Percentiles rank a stretch among this genome's conserved stretches.
phyloP scores from a whole-genome alignment of 129 eudicot genomes.

The Centaurea solstitialis region DNA sequence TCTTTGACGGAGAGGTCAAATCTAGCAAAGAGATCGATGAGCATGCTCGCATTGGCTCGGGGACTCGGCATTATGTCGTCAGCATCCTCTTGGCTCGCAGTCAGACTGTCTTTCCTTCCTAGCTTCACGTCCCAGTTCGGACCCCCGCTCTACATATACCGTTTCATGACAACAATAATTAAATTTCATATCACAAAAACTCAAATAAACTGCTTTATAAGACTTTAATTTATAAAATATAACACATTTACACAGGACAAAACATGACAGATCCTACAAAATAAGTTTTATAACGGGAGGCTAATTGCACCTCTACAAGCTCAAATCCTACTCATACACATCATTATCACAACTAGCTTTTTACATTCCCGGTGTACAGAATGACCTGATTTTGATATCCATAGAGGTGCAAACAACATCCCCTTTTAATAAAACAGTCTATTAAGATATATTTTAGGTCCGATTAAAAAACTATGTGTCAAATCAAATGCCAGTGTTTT shows the following conservation, averaged over 20 bases:
- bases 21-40: conserved; percentile 60
- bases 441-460: too few relatives aligned
- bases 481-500: not conserved
- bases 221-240: not conserved
- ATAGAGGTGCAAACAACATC: too few relatives aligned
- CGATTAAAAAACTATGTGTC: not conserved
- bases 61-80: conserved; percentile 95
- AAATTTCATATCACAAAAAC: not conserved
- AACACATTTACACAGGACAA: too few relatives aligned
- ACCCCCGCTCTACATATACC: conserved; percentile 73
- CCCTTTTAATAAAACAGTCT: too few relatives aligned
- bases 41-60: conserved; percentile 67
- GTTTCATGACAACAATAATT: not conserved
- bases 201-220: not conserved
- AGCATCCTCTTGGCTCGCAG: conserved; percentile 84
- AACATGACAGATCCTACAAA: too few relatives aligned
- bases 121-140: conserved; percentile 89
- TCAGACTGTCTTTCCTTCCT: conserved; percentile 82
- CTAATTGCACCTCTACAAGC: too few relatives aligned
- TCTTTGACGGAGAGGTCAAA: conserved; percentile 72
- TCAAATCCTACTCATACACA: too few relatives aligned
- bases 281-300: too few relatives aligned
- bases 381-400: too few relatives aligned
- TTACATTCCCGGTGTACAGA: too few relatives aligned
- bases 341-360: too few relatives aligned